These are phyloP conservation scores for Fusarium incarnatum DNA, from an alignment of 2,329 filamentous ascomycete genomes.

Conservation along the genomic window DNA sequence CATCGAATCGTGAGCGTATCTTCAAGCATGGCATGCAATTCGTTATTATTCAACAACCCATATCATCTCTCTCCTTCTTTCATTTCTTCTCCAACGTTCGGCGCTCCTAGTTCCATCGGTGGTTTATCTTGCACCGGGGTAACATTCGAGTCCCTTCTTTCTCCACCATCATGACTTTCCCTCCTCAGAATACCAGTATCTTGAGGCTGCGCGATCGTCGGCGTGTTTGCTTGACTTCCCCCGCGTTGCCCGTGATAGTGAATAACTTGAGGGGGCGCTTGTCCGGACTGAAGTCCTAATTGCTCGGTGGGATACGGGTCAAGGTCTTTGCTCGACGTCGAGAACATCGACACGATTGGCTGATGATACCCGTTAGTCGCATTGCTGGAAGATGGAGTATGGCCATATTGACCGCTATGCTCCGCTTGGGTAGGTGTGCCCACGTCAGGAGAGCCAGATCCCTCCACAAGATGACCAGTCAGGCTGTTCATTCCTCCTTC, in stretches of 20 bases:
- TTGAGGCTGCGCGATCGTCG: constrained; percentile 65
- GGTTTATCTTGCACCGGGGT: constrained; percentile 54
- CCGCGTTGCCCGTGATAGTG: constrained; percentile 76
- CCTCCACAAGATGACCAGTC: constrained; percentile 69
- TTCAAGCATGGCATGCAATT: constrained; percentile 45
- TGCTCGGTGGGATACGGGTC: constrained; percentile 76
- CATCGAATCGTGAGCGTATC: constrained; percentile 45
- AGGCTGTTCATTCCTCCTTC: constrained; percentile 87
- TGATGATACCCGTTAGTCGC: constrained; percentile 74
- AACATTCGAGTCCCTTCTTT: constrained; percentile 54
- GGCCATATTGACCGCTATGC: constrained; percentile 60
- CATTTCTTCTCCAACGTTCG: constrained; percentile 23
- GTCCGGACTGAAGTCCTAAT: constrained; percentile 70
- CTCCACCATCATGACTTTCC: constrained; percentile 61
- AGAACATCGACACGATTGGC: constrained; percentile 75
- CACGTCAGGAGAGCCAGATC: constrained; percentile 63
- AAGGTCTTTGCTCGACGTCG: constrained; percentile 76
- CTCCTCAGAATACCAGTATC: constrained; percentile 60
- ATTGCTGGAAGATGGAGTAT: constrained; percentile 60
- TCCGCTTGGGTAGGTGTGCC: constrained; percentile 73
- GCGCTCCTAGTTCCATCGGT: constrained; percentile 34
- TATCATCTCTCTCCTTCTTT: constrained; percentile 47
- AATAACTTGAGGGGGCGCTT: constrained; percentile 72
- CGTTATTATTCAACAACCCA: constrained; percentile 30
- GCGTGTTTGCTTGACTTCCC: constrained; percentile 75